A percentile compares a stretch with the other conserved stretches of the same genome.
Evolutionary conservation across 2,329 filamentous ascomycete species (phyloP).

Genomic region (Phialophora verrucosa): DNA sequence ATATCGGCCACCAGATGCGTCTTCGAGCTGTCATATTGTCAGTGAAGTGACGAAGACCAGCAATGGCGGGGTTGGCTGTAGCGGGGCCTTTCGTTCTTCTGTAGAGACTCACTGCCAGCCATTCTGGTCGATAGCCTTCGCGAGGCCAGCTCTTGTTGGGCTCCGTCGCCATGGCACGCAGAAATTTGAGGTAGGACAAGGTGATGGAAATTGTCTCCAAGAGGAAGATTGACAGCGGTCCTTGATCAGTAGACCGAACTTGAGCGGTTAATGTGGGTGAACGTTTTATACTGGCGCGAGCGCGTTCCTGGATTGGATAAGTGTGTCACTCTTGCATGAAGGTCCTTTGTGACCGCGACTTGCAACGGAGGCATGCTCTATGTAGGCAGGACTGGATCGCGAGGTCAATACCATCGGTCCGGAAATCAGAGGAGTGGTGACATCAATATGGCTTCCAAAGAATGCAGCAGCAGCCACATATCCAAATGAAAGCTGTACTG

Average conservation of each 20-base stretch:
- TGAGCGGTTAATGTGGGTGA: background rate
- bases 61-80: background rate
- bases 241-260: background rate
- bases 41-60: background rate
- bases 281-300: background rate
- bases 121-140: conserved; percentile 35
- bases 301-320: background rate
- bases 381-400: too few relatives aligned
- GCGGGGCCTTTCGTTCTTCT: background rate
- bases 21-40: conserved; percentile 31
- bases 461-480: background rate
- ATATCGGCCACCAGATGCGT: conserved; percentile 33
- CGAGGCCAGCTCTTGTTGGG: conserved; percentile 23
- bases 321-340: background rate
- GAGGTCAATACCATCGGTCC: background rate
- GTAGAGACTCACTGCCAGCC: conserved; percentile 33
- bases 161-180: conserved; percentile 14
- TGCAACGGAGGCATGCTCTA: background rate
- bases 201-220: background rate
- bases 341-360: background rate
- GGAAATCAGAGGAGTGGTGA: background rate
- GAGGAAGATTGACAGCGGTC: background rate
- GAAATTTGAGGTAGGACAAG: background rate
- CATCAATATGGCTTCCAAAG: background rate
- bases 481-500: background rate